Evolutionary conservation across 257 asterid species (phyloP).

Genomic region (Buddleja alternifolia): DNA sequence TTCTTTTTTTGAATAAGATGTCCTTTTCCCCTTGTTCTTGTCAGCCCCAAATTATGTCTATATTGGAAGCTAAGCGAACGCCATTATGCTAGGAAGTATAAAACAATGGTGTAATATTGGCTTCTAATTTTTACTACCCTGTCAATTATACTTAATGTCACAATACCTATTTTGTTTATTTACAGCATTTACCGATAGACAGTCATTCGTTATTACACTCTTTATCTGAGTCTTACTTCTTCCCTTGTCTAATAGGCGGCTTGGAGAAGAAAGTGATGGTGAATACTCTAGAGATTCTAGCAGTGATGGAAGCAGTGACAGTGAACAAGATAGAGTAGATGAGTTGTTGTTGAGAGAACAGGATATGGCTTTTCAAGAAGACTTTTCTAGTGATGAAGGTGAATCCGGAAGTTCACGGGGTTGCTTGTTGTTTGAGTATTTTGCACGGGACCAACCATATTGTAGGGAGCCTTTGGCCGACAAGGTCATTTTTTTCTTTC

Average conservation of each 20-base stretch:
- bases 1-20: slow-evolving; percentile 6
- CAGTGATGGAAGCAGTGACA: slow-evolving; percentile 95
- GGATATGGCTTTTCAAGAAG: slow-evolving; percentile 62
- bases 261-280: slow-evolving; percentile 87
- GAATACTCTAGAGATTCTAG: slow-evolving; percentile 80
- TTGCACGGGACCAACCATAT: slow-evolving; percentile 75
- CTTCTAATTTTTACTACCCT: background rate
- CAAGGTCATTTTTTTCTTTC: slow-evolving; percentile 39
- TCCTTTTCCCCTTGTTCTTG: background rate
- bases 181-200: background rate
- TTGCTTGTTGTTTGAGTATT: slow-evolving; percentile 75
- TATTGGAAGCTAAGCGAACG: background rate
- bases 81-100: background rate
- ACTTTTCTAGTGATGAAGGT: slow-evolving; percentile 89
- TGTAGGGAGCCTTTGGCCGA: slow-evolving; percentile 86
- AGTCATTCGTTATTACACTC: background rate
- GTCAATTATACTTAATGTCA: background rate
- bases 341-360: slow-evolving; percentile 46
- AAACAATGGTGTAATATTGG: background rate
- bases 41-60: background rate
- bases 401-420: slow-evolving; percentile 76
- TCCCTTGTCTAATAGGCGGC: slow-evolving; percentile 50
- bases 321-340: slow-evolving; percentile 66
- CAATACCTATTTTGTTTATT: too few species aligned
- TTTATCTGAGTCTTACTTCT: slow-evolving; percentile 19